Percentiles rank a stretch among this genome's conserved stretches.
These are phyloP conservation scores for Debaryomyces nepalensis DNA, from an alignment of 1,139 yeast genomes.

Conservation along the genomic window DNA sequence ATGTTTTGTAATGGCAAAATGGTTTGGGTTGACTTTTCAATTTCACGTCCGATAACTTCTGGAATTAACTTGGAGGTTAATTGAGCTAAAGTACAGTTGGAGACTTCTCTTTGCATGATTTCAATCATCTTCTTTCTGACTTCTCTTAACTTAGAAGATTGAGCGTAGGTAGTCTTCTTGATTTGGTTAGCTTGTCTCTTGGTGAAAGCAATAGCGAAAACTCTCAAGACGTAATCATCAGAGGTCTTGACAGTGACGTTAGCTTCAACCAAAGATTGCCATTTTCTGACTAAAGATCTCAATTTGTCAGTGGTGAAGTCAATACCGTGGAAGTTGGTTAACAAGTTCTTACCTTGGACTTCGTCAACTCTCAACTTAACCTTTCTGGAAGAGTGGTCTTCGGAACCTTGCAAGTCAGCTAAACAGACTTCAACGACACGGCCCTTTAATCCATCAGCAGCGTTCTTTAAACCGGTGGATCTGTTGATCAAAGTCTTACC, in stretches of 20 bases:
- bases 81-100: slow-evolving; percentile 55
- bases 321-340: slow-evolving; percentile 58
- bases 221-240: slow-evolving; percentile 54
- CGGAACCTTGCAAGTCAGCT: slow-evolving; percentile 57
- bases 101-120: slow-evolving; percentile 57
- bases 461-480: slow-evolving; percentile 56
- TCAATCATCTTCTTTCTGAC: slow-evolving; percentile 57
- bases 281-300: slow-evolving; percentile 57
- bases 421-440: slow-evolving; percentile 55
- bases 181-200: slow-evolving; percentile 57
- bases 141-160: slow-evolving; percentile 55
- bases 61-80: slow-evolving; percentile 56
- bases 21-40: slow-evolving; percentile 55
- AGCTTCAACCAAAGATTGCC: slow-evolving; percentile 60
- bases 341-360: slow-evolving; percentile 58
- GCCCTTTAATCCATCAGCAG: slow-evolving; percentile 57
- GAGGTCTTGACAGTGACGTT: slow-evolving; percentile 56
- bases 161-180: slow-evolving; percentile 56
- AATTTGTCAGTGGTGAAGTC: slow-evolving; percentile 55
- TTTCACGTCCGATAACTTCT: slow-evolving; percentile 58
- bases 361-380: slow-evolving; percentile 58
- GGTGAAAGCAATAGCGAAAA: slow-evolving; percentile 57
- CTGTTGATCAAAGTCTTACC: slow-evolving; percentile 57
- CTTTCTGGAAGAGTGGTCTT: slow-evolving; percentile 57
- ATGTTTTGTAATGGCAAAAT: slow-evolving; percentile 57